Evolutionary conservation across 2,329 filamentous ascomycete species (phyloP).

Genomic region (Cytospora piceae): DNA sequence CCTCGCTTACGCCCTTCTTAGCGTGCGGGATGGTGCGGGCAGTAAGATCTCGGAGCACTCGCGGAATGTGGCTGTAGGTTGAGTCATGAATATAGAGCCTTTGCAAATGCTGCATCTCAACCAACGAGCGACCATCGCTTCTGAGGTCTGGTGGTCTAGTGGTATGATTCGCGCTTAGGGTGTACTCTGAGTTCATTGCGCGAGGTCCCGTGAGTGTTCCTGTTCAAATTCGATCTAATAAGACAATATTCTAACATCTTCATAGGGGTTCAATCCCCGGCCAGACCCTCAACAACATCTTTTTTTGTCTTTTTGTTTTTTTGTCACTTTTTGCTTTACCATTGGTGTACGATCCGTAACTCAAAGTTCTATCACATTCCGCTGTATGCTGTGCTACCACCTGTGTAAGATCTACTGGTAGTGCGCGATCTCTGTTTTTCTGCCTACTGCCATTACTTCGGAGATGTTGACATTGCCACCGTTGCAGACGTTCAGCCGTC

Average conservation of each 20-base stretch:
- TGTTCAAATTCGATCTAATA: not conserved
- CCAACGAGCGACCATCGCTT: not conserved
- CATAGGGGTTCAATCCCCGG: constrained; percentile 5
- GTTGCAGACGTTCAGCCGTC: too few species aligned
- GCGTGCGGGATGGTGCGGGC: too few species aligned
- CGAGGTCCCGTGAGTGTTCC: constrained; percentile 12
- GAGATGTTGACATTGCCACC: not conserved
- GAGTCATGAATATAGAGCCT: not conserved
- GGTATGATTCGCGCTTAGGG: constrained; percentile 27
- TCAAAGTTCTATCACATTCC: too few species aligned
- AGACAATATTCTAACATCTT: not conserved
- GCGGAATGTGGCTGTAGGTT: too few species aligned
- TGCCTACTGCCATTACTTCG: too few species aligned
- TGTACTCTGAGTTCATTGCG: constrained; percentile 12
- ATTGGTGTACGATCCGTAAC: too few species aligned
- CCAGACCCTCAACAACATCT: not conserved
- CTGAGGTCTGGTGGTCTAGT: constrained; percentile 24
- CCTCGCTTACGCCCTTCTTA: too few species aligned
- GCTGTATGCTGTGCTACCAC: too few species aligned
- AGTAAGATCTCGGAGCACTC: too few species aligned
- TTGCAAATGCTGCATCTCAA: not conserved
- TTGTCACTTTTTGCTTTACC: not conserved
- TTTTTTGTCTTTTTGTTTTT: not conserved
- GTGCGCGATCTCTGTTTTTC: too few species aligned
- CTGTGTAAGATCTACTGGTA: too few species aligned